Evolutionary conservation across 2,329 filamentous ascomycete genomes (phyloP), one percentile per base, ranked within the genome.

Genomic region (Cercospora janseana): DNA sequence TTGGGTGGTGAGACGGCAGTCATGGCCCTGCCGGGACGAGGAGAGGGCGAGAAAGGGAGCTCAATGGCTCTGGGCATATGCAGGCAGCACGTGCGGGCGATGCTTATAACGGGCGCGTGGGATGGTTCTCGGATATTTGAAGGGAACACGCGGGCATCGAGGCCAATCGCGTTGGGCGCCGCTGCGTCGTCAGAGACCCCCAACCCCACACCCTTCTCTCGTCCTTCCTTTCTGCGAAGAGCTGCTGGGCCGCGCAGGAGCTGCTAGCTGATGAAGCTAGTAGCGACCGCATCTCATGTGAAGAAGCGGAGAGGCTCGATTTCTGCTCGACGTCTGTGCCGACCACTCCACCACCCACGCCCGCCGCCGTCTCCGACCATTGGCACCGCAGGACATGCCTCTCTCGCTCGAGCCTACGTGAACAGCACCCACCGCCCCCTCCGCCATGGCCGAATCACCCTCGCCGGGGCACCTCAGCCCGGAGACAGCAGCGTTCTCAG

Each of bases 401-500:
- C n/a, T n/a, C 44, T 37, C 32, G 18, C 34, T 38, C 23, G 23
- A 46, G 18, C 37, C 37, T 43, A 49, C 38, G 37, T 49, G 28
- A 49, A 29, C 21, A 16, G 9, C 20, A 42, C 13, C 16, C 16
- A 26, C 43, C 31, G 29, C 43, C 18, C 41, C 49, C 41, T 28
- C 43, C 50, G 38, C 50, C 46, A 54, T 54, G 51, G 42, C 51
- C 51, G 31, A 34, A 26, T 35, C 34, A 23, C 42, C 26, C 21
- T 42, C 40, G 46, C 31, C 41, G 27, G 15, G 32, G 10, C 21
- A 18, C 27, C 35, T 54, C 20, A 42, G 44, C 34, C 46, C 40
- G 32, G 20, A 41, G 27, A 35, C 46, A 26, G 38, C 38, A 18
- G 28, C 20, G 21, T 31, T 13, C 23, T 21, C 32, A 10, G 43